A percentile compares a stretch with the other conserved stretches of the same genome.
Conservation (phyloP, 805 yeast species). For the Wickerhamomyces alni region DNA sequence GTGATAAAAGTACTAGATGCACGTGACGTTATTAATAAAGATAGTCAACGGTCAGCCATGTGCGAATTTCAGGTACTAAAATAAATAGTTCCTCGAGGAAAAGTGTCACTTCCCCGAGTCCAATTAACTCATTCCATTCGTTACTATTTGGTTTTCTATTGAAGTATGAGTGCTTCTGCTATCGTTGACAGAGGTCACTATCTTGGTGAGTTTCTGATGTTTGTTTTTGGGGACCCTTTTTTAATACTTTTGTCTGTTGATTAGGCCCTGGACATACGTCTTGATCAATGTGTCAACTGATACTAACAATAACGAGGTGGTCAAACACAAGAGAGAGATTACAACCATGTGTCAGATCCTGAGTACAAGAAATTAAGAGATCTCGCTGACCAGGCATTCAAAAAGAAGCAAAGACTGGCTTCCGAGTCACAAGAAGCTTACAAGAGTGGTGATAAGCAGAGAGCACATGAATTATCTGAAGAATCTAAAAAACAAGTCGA, state of each 20-base stretch:
- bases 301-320: slow-evolving; percentile 6
- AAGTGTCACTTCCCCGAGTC: background rate
- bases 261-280: no score
- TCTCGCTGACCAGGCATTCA: slow-evolving; percentile 62
- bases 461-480: slow-evolving; percentile 69
- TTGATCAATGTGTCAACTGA: background rate
- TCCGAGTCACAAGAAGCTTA: slow-evolving; percentile 74
- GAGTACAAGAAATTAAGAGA: slow-evolving; percentile 59
- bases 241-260: no score
- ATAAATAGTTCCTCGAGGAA: background rate
- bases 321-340: slow-evolving; percentile 36
- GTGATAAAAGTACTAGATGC: no score
- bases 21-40: no score
- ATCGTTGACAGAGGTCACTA: slow-evolving; percentile 3
- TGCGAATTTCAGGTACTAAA: background rate
- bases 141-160: no score
- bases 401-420: slow-evolving; percentile 48
- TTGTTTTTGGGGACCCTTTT: background rate
- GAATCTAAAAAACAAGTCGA: slow-evolving; percentile 53
- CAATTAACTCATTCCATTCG: background rate
- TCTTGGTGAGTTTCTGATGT: background rate
- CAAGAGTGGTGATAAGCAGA: slow-evolving; percentile 61
- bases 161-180: slow-evolving; percentile 5
- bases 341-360: slow-evolving; percentile 66
- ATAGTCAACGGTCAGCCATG: no score